Conservation (phyloP, 768 basidiomycete species). For the Pisolithus orientalis region DNA sequence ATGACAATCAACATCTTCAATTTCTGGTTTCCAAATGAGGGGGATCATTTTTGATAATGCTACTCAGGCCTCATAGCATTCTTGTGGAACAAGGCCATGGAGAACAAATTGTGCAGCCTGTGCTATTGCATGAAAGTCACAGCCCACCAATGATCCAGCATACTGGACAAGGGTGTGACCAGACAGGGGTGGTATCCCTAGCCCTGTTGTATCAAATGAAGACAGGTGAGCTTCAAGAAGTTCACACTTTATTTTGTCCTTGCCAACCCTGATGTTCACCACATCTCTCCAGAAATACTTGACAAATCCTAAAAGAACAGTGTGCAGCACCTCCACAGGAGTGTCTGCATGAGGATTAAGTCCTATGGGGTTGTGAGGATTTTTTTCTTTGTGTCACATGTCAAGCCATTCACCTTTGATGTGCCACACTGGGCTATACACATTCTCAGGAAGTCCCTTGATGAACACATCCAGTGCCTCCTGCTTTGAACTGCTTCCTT, state of each 20-base stretch:
- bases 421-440: conserved; percentile 6
- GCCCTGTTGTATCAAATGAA: conserved; percentile 9
- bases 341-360: conserved; percentile 15
- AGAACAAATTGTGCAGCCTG: conserved; percentile 12
- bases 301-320: conserved; percentile 15
- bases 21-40: conserved; percentile 36
- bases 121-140: conserved; percentile 13
- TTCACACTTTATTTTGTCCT: conserved; percentile 1
- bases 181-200: conserved; percentile 1
- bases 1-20: conserved; percentile 28
- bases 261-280: background rate
- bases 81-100: conserved; percentile 3
- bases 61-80: conserved; percentile 27
- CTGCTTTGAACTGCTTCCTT: conserved; percentile 4
- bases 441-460: background rate
- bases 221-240: conserved; percentile 2
- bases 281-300: conserved; percentile 18
- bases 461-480: background rate
- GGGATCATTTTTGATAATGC: conserved; percentile 28
- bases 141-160: conserved; percentile 12
- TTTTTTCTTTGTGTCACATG: background rate
- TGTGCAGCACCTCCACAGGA: conserved; percentile 18
- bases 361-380: background rate
- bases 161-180: conserved; percentile 16
- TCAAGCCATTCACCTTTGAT: conserved; percentile 4